These are phyloP conservation scores for Chytriomyces sp. DNA, from an alignment of 192 early-diverging fungal genomes.

Conservation along the genomic window DNA sequence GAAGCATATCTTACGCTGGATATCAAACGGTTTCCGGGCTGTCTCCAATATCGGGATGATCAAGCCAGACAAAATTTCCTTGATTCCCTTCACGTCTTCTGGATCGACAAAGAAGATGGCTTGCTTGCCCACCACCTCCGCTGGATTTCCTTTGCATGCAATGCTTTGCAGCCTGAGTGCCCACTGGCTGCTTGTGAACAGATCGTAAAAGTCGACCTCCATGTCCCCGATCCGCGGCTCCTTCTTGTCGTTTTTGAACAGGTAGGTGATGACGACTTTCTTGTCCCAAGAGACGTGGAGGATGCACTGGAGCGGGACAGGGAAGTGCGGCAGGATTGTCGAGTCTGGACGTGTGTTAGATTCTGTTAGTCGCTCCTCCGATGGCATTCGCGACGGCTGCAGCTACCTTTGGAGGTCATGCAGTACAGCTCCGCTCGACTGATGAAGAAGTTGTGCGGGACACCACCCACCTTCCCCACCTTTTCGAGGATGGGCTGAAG, in stretches of 20 bases:
- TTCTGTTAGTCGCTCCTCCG: no score
- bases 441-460: constrained; percentile 15
- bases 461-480: constrained; percentile 2
- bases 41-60: constrained; percentile 21
- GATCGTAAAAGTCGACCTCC: constrained; percentile 12
- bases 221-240: constrained; percentile 15
- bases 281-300: constrained; percentile 24
- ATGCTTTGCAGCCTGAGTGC: constrained; percentile 1
- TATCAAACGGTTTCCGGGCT: constrained; percentile 23
- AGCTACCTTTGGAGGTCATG: constrained; percentile 4
- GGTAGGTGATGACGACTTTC: constrained; percentile 11
- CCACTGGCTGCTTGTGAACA: constrained; percentile 23
- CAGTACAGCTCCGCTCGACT: constrained; percentile 18
- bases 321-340: constrained; percentile 5
- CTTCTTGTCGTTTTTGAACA: constrained; percentile 4
- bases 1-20: background rate
- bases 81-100: background rate
- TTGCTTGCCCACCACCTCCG: constrained; percentile 23
- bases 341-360: constrained; percentile 1
- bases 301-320: constrained; percentile 11
- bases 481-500: constrained; percentile 17
- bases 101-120: constrained; percentile 25
- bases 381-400: background rate
- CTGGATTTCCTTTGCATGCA: constrained; percentile 14
- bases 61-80: constrained; percentile 5